phyloP scores from a whole-genome alignment of 2,329 filamentous ascomycete species.

The Sarocladiaceae sp. region DNA sequence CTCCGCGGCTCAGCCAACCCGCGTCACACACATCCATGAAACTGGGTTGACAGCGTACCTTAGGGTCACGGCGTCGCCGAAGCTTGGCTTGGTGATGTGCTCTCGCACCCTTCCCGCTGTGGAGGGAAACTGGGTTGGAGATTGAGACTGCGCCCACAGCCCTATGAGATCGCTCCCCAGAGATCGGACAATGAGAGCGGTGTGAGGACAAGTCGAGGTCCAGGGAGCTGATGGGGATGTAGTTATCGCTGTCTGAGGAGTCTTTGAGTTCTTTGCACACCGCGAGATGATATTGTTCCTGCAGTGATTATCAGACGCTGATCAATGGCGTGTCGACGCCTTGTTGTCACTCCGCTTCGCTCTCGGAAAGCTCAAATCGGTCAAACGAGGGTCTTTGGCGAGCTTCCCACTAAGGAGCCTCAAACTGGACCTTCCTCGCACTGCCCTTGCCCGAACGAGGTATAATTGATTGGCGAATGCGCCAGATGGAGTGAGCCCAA shows the following conservation, averaged over 20 bases:
- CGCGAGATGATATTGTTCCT: no score
- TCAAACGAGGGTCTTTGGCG: no score
- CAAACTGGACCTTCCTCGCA: neutral
- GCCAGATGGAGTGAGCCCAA: neutral
- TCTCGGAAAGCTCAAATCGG: no score
- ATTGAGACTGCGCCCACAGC: neutral
- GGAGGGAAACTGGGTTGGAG: neutral
- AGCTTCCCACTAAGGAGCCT: neutral
- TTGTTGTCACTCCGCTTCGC: no score
- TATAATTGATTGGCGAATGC: neutral
- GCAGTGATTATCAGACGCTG: no score
- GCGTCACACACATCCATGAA: slow-evolving; percentile 4
- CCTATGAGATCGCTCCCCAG: neutral
- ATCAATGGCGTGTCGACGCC: no score
- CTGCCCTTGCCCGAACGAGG: slow-evolving; percentile 3
- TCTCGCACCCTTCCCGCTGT: neutral
- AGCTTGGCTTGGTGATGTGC: neutral
- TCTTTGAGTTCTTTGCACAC: no score
- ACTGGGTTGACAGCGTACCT: neutral
- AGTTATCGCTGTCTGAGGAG: no score
- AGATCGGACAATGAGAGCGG: no score
- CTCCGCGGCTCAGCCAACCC: neutral
- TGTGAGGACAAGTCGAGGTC: no score
- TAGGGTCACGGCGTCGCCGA: slow-evolving; percentile 7
- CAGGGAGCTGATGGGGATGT: no score